A percentile compares a stretch with the other conserved stretches of the same genome.
These are phyloP conservation scores for Acorus calamus DNA, from an alignment of 106 monocot genomes.

Conservation along the genomic window DNA sequence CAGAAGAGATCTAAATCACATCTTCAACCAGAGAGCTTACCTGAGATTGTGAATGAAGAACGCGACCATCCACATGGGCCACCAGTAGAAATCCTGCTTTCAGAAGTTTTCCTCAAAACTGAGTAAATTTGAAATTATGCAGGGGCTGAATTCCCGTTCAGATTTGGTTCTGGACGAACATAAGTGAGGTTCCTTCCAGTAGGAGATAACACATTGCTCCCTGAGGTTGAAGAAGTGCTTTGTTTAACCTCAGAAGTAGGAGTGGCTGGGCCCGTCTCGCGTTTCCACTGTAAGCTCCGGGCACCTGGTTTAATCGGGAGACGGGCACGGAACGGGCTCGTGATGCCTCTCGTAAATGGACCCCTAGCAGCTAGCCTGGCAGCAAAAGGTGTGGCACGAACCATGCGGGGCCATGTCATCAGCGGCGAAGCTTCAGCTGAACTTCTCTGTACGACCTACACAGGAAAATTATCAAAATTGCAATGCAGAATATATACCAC, in stretches of 20 bases:
- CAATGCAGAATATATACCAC: neutral
- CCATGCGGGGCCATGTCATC: slow-evolving; percentile 39
- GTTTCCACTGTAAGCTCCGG: slow-evolving; percentile 89
- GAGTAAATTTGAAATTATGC: neutral
- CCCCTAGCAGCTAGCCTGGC: slow-evolving; percentile 32
- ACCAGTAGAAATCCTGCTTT: too few relatives aligned
- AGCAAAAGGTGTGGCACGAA: slow-evolving; percentile 31
- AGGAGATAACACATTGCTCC: slow-evolving; percentile 18
- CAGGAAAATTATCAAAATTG: neutral
- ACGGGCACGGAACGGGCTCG: slow-evolving; percentile 41
- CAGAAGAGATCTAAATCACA: too few relatives aligned
- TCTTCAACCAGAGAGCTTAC: too few relatives aligned
- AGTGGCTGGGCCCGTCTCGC: slow-evolving; percentile 21
- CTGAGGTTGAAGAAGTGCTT: slow-evolving; percentile 7
- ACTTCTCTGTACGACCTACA: slow-evolving; percentile 62
- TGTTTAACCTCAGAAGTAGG: slow-evolving; percentile 19
- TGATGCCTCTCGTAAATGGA: slow-evolving; percentile 37
- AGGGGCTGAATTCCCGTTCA: slow-evolving; percentile 12
- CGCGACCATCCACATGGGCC: too few relatives aligned
- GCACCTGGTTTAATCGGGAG: slow-evolving; percentile 56
- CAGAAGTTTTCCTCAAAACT: neutral
- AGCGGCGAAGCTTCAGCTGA: slow-evolving; percentile 32
- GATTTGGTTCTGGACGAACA: slow-evolving; percentile 38
- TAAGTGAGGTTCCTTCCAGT: slow-evolving; percentile 71
- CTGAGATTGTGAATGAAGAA: too few relatives aligned